A percentile compares a stretch with the other conserved stretches of the same genome.
Conservation (phyloP, 2,329 filamentous ascomycete genomes). For the Botrytis squamosa region DNA sequence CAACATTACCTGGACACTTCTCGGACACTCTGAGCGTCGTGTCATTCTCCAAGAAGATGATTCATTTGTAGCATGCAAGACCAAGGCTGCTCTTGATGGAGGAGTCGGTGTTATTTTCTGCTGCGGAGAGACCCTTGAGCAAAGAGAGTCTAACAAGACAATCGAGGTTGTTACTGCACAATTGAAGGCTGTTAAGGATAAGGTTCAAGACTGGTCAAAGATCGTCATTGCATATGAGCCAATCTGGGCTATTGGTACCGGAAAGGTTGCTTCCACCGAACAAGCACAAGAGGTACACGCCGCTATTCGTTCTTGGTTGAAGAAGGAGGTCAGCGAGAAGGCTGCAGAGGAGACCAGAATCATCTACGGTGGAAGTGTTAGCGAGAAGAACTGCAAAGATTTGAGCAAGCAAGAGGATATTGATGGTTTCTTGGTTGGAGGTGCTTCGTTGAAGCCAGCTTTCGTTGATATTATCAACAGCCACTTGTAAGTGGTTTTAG, state of each 20-base stretch:
- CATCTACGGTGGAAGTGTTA: slow-evolving; percentile 95
- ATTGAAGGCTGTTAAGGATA: slow-evolving; percentile 76
- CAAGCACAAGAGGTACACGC: slow-evolving; percentile 94
- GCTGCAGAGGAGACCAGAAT: slow-evolving; percentile 86
- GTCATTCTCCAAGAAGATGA: slow-evolving; percentile 86
- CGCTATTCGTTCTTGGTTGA: slow-evolving; percentile 87
- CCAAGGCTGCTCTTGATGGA: slow-evolving; percentile 84
- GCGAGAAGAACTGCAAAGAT: slow-evolving; percentile 96
- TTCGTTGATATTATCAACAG: slow-evolving; percentile 74
- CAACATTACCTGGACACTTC: slow-evolving; percentile 83
- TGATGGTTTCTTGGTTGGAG: slow-evolving; percentile 96
- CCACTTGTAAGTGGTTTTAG: slow-evolving; percentile 39
- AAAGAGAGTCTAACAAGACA: slow-evolving; percentile 83
- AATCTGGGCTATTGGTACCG: slow-evolving; percentile 94
- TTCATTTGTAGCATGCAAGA: slow-evolving; percentile 85
- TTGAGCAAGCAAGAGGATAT: slow-evolving; percentile 91
- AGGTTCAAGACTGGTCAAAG: slow-evolving; percentile 85
- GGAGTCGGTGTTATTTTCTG: slow-evolving; percentile 93
- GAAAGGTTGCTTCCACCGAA: slow-evolving; percentile 84
- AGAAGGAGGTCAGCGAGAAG: slow-evolving; percentile 69
- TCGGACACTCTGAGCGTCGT: slow-evolving; percentile 94
- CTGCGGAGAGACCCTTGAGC: slow-evolving; percentile 92
- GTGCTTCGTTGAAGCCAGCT: slow-evolving; percentile 94
- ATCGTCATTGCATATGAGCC: slow-evolving; percentile 98
- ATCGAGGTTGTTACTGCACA: slow-evolving; percentile 82